These are phyloP conservation scores for Vitellaria paradoxa DNA, from an alignment of 179 eudicot genomes.

Conservation along the genomic window DNA sequence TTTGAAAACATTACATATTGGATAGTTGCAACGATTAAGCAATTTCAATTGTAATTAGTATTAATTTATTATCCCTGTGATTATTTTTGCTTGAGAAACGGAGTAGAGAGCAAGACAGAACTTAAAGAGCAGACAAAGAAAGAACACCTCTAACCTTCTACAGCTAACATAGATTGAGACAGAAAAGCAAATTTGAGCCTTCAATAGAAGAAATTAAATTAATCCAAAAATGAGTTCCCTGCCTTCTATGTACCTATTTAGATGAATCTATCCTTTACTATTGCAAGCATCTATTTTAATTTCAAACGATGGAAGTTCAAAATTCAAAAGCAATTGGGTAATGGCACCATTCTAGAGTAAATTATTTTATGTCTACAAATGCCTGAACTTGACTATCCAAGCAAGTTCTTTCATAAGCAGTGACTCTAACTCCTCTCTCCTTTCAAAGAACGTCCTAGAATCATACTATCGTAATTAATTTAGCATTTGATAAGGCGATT, in stretches of 20 bases:
- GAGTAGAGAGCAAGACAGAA: not conserved
- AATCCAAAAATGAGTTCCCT: not conserved
- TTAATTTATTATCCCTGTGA: too few species aligned
- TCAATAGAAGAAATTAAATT: not conserved
- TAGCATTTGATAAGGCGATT: not conserved
- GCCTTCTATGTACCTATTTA: not conserved
- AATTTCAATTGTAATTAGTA: too few species aligned
- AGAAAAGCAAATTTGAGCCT: not conserved
- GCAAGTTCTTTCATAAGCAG: not conserved
- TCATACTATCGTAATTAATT: not conserved
- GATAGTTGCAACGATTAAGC: too few species aligned
- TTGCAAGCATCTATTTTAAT: not conserved
- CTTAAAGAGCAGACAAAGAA: not conserved
- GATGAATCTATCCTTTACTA: not conserved
- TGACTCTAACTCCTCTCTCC: not conserved
- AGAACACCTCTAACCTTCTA: not conserved
- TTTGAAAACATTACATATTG: too few species aligned
- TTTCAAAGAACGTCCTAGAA: not conserved
- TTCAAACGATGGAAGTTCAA: not conserved
- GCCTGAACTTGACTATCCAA: not conserved
- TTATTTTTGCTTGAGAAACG: not conserved
- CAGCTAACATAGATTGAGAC: not conserved
- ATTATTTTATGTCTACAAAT: not conserved
- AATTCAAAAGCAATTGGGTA: not conserved
- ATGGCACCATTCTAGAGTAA: not conserved